A percentile compares a stretch with the other conserved stretches of the same genome.
phyloP scores from a whole-genome alignment of 805 yeast species.

The Cyberlindnera amylophila region DNA sequence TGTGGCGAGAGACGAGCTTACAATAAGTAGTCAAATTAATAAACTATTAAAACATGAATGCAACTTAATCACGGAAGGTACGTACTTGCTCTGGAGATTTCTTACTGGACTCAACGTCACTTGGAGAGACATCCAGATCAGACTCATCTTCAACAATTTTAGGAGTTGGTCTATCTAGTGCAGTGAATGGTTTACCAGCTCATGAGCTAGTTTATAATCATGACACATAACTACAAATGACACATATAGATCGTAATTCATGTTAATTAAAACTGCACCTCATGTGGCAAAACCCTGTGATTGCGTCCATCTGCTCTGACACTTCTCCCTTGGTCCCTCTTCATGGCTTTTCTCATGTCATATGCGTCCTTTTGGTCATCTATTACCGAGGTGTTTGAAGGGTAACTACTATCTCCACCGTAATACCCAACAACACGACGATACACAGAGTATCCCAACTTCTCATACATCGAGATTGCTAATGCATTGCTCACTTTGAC shows the following conservation, averaged over 20 bases:
- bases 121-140: not conserved
- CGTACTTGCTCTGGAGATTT: not conserved
- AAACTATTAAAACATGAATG: no score
- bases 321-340: slow-evolving; percentile 51
- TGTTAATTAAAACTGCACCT: slow-evolving; percentile 50
- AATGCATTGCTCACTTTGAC: slow-evolving; percentile 81
- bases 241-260: no score
- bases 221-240: no score
- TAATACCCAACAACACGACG: slow-evolving; percentile 90
- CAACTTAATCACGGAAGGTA: not conserved
- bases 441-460: slow-evolving; percentile 78
- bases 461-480: slow-evolving; percentile 81
- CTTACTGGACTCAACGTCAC: not conserved
- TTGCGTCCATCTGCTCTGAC: slow-evolving; percentile 59
- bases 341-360: slow-evolving; percentile 72
- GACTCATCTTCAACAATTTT: not conserved
- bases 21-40: no score
- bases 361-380: slow-evolving; percentile 81
- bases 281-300: slow-evolving; percentile 60
- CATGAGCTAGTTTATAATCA: no score
- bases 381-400: slow-evolving; percentile 35
- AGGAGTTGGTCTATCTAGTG: slow-evolving; percentile 25
- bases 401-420: slow-evolving; percentile 47
- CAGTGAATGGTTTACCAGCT: slow-evolving; percentile 30
- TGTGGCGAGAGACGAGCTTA: no score